These are phyloP conservation scores for Soucietia sequanensis DNA, from an alignment of 805 yeast species.

Conservation along the genomic window DNA sequence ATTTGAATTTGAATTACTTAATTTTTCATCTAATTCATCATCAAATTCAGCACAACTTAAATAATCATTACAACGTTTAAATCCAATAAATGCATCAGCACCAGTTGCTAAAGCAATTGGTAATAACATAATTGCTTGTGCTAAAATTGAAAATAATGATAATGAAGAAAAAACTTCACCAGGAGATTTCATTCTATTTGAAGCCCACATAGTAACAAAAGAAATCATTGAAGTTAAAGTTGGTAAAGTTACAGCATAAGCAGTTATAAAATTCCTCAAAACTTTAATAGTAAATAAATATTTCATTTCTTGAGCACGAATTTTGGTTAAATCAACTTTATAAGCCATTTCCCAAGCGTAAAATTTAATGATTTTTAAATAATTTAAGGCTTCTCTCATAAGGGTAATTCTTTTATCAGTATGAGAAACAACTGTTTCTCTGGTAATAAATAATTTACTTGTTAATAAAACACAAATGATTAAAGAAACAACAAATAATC, in stretches of 20 bases:
- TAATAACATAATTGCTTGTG: constrained; percentile 42
- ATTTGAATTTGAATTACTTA: neutral
- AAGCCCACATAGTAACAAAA: constrained; percentile 46
- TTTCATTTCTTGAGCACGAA: constrained; percentile 40
- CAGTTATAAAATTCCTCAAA: constrained; percentile 41
- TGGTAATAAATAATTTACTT: constrained; percentile 29
- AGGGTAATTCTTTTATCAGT: constrained; percentile 43
- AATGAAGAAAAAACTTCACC: constrained; percentile 43
- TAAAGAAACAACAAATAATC: constrained; percentile 36
- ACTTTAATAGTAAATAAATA: constrained; percentile 40
- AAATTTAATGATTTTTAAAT: constrained; percentile 43
- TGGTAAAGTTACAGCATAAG: constrained; percentile 45
- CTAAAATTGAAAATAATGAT: constrained; percentile 41
- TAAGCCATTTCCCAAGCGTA: constrained; percentile 49
- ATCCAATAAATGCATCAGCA: constrained; percentile 44
- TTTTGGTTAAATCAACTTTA: constrained; percentile 30
- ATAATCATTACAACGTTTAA: constrained; percentile 26
- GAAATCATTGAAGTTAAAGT: constrained; percentile 44
- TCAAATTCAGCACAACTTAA: constrained; percentile 15
- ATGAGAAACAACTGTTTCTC: constrained; percentile 34
- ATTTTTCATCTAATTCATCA: constrained; percentile 1
- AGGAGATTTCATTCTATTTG: constrained; percentile 36
- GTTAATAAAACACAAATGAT: constrained; percentile 34
- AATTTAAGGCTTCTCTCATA: constrained; percentile 42
- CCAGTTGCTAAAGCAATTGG: constrained; percentile 46